Evolutionary conservation across 306 rosid species (phyloP).

Genomic region (Vigna unguiculata): DNA sequence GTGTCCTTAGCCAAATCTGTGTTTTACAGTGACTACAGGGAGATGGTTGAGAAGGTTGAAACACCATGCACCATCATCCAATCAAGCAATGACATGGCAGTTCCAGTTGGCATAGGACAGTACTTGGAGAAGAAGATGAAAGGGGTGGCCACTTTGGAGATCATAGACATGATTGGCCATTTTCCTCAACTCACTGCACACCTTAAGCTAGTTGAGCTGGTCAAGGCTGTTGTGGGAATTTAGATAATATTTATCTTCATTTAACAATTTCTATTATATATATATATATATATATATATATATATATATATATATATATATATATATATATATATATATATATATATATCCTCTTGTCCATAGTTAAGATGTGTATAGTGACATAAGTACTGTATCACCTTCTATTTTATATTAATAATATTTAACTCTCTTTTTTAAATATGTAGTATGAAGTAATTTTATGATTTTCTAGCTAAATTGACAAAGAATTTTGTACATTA

Average conservation of each 20-base stretch:
- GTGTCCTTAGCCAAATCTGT: slow-evolving; percentile 61
- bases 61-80: slow-evolving; percentile 77
- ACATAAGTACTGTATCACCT: too few species aligned
- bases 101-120: slow-evolving; percentile 59
- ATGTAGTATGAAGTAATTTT: too few species aligned
- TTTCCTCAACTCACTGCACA: slow-evolving; percentile 82
- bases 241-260: not conserved
- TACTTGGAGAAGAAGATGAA: slow-evolving; percentile 71
- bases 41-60: slow-evolving; percentile 58
- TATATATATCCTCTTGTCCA: too few species aligned
- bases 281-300: too few species aligned
- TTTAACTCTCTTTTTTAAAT: too few species aligned
- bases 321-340: too few species aligned
- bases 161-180: slow-evolving; percentile 63
- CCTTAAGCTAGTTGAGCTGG: slow-evolving; percentile 63
- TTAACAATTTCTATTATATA: not conserved
- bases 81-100: slow-evolving; percentile 55
- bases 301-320: too few species aligned
- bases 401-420: too few species aligned
- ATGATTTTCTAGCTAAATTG: too few species aligned
- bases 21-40: slow-evolving; percentile 68
- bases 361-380: too few species aligned
- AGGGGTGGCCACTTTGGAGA: slow-evolving; percentile 58
- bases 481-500: too few species aligned
- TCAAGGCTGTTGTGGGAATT: slow-evolving; percentile 52